Base-by-base conservation (phyloP, 345 rosid genomes). In the Adansonia digitata region DNA sequence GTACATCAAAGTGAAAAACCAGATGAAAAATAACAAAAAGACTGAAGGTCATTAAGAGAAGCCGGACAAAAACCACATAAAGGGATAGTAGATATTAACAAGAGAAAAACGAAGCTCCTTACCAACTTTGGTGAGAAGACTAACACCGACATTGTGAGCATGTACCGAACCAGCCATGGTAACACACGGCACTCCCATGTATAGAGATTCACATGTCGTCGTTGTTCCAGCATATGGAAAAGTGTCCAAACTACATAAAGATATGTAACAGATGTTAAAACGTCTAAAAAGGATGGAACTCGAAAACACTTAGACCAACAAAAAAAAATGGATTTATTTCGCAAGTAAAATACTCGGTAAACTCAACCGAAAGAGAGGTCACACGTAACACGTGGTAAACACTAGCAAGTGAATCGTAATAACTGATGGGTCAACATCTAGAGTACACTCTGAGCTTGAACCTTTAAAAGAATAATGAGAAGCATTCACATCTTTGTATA, bases 151-250 rank as follows among this genome's bases (percentile, higher is more conserved):
- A 78, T 95, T 95, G 78, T 90, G 97, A 84, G 98, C 97, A 83
- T 94, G 97, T 17, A 94, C 97, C 5, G 97, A 85, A 70, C 98
- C 98, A 76, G 92, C 97, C 98, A 94, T 94, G 12, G 98, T 87
- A 80, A 94, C 87, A 73, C 98, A 94, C 22, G 98, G 97, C 71
- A 94, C 98, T 70, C 98, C 98, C 98, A 94, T 94, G 87, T 87
- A 94, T 48, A 94, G 82, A 48, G 99, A 95, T 84, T 95, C 99
- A 77, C 99, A 95, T 0, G 99, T 95, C 7, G 98, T 95, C 15
- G 99, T 96, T 0, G 99, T 96, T 81, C 98, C 99, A 70, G 99
- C 98, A 86, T 95, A 95, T 7, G 99, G 99, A 75, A 96, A 96
- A 70, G 99, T 93, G 83, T 96, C 99, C 98, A 96, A 87, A 81